Evolutionary conservation across 2,329 filamentous ascomycete species (phyloP).

Genomic region (Aspergillus chevalieri): DNA sequence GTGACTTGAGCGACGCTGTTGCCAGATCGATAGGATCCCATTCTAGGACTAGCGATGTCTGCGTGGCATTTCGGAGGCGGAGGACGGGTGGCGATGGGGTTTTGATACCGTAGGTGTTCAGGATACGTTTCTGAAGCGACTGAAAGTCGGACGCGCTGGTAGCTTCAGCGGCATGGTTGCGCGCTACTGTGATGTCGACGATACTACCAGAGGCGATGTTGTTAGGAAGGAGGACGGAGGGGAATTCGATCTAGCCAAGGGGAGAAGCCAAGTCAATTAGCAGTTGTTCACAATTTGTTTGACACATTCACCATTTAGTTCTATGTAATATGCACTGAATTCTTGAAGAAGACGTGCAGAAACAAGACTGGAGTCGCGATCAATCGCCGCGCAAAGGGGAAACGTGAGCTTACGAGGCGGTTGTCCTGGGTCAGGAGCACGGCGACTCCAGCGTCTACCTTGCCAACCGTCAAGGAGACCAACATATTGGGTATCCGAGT

Average conservation of each 20-base stretch:
- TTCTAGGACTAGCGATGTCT: slow-evolving; percentile 96
- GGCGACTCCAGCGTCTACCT: slow-evolving; percentile 97
- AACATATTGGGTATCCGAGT: slow-evolving; percentile 57
- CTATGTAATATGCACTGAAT: not conserved
- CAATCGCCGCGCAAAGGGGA: slow-evolving; percentile 7
- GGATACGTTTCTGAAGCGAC: slow-evolving; percentile 81
- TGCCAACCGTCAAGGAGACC: slow-evolving; percentile 95
- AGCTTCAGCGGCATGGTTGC: slow-evolving; percentile 74
- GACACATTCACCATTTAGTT: not conserved
- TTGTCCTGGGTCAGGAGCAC: slow-evolving; percentile 96
- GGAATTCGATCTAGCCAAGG: slow-evolving; percentile 79
- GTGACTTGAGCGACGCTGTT: slow-evolving; percentile 81
- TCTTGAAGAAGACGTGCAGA: not conserved
- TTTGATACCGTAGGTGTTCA: slow-evolving; percentile 73
- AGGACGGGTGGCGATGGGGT: slow-evolving; percentile 72
- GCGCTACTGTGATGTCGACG: slow-evolving; percentile 91
- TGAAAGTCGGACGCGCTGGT: slow-evolving; percentile 71
- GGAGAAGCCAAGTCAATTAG: not conserved
- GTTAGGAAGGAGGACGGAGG: slow-evolving; percentile 89
- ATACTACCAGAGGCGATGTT: slow-evolving; percentile 96
- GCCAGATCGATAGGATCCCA: slow-evolving; percentile 94
- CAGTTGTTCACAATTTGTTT: not conserved
- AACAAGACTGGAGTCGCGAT: not conserved
- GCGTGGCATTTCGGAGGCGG: slow-evolving; percentile 91
- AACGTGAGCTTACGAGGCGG: slow-evolving; percentile 63